phyloP scores from a whole-genome alignment of 2,329 filamentous ascomycete species.

The Diaporthe citriasiana region DNA sequence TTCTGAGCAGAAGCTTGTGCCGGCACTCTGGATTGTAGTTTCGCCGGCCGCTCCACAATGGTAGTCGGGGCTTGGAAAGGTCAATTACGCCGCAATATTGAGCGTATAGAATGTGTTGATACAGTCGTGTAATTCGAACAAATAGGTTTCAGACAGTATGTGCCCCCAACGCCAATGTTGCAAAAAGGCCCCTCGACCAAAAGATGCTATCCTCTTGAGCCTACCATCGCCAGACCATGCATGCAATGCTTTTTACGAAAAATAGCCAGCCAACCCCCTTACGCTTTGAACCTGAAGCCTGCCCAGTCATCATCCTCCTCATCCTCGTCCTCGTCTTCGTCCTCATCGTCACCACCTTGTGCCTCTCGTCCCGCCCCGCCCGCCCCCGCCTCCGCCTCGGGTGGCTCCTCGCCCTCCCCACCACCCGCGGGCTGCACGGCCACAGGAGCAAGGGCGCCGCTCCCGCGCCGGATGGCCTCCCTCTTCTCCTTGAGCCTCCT shows the following conservation, averaged over 20 bases:
- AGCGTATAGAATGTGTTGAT: neutral
- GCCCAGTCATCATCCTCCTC: constrained; percentile 71
- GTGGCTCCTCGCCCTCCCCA: neutral
- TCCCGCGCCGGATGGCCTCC: constrained; percentile 71
- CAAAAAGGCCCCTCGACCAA: neutral
- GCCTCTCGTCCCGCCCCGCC: constrained; percentile 45
- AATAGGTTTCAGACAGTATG: constrained; percentile 4
- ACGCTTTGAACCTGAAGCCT: constrained; percentile 66
- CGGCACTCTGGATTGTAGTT: too few relatives aligned
- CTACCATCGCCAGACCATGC: constrained; percentile 16
- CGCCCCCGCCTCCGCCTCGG: constrained; percentile 33
- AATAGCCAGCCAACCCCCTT: neutral
- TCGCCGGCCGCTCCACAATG: neutral
- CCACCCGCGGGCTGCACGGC: neutral
- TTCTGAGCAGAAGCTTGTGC: neutral
- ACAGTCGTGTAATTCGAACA: neutral
- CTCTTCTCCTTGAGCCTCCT: constrained; percentile 77
- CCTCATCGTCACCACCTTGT: constrained; percentile 53
- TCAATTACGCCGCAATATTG: neutral
- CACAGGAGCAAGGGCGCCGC: constrained; percentile 44
- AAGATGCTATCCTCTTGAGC: neutral
- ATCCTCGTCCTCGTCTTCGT: constrained; percentile 59
- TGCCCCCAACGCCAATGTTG: constrained; percentile 17
- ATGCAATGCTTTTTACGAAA: neutral
- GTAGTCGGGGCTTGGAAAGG: neutral